Evolutionary conservation across 2,329 filamentous ascomycete genomes (phyloP).

Genomic region (Trichoderma aggressivum): DNA sequence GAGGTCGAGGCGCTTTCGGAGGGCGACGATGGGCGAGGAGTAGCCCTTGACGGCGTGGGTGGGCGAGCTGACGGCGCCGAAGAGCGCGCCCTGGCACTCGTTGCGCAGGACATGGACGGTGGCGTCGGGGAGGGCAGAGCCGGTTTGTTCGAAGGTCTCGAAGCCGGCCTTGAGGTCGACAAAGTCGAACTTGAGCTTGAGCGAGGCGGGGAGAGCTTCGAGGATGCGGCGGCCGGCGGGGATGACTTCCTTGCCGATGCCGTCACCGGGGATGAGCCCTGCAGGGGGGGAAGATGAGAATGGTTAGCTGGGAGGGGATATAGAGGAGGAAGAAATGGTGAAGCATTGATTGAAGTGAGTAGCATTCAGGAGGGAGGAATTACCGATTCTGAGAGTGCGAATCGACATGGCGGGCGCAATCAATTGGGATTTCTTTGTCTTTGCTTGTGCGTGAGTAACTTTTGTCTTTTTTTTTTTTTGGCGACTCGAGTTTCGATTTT

Average conservation of each 20-base stretch:
- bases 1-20: slow-evolving; percentile 90
- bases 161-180: slow-evolving; percentile 90
- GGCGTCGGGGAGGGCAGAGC: slow-evolving; percentile 80
- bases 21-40: slow-evolving; percentile 91
- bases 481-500: background rate
- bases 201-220: slow-evolving; percentile 86
- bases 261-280: slow-evolving; percentile 97
- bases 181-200: slow-evolving; percentile 91
- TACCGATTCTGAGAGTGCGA: slow-evolving; percentile 43
- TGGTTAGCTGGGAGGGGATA: background rate
- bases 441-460: background rate
- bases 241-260: slow-evolving; percentile 98
- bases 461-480: slow-evolving; percentile 9
- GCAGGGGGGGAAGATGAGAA: background rate
- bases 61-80: slow-evolving; percentile 92
- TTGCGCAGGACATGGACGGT: slow-evolving; percentile 85
- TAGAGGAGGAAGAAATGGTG: too few species aligned
- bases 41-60: slow-evolving; percentile 89
- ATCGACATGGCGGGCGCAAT: slow-evolving; percentile 35
- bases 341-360: background rate
- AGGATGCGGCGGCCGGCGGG: slow-evolving; percentile 87
- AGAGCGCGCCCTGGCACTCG: slow-evolving; percentile 93
- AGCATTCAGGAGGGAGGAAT: background rate
- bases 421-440: background rate
- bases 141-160: slow-evolving; percentile 87